A percentile compares a stretch with the other conserved stretches of the same genome.
Evolutionary conservation across 441 rosid species (phyloP).

Genomic region (Pelargonium australe): DNA sequence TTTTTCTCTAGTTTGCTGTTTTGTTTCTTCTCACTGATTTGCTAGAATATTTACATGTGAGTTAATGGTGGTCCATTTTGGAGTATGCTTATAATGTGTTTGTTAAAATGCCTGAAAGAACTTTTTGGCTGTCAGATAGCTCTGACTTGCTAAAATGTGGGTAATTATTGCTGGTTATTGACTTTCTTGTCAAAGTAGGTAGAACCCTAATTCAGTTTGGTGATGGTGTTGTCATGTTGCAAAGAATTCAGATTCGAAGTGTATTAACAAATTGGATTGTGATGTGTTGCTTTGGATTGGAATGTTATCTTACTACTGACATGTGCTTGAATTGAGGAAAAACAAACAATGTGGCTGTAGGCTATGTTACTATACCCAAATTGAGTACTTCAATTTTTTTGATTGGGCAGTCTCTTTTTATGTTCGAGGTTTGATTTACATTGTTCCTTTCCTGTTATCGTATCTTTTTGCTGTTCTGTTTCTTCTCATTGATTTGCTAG

Average conservation of each 20-base stretch:
- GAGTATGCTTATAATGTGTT: conserved; percentile 29
- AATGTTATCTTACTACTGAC: background rate
- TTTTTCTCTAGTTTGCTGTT: background rate
- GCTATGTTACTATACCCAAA: background rate
- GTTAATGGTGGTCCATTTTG: conserved; percentile 6
- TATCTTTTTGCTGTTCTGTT: background rate
- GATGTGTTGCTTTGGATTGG: background rate
- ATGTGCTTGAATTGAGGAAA: background rate
- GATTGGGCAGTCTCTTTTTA: background rate
- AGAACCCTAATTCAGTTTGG: background rate
- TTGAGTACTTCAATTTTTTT: background rate
- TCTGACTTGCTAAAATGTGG: background rate
- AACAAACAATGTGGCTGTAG: background rate
- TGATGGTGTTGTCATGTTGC: background rate
- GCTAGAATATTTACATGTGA: background rate
- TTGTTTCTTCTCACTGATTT: background rate
- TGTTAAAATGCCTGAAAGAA: conserved; percentile 39
- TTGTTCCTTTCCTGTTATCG: background rate
- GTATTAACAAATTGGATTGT: background rate
- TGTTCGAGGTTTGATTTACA: background rate
- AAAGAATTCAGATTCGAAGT: background rate
- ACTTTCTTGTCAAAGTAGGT: background rate
- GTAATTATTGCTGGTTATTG: background rate
- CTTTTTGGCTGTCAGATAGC: conserved; percentile 2
- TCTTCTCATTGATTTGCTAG: background rate